Conservation (phyloP, 805 yeast genomes). For the Candida michaelii region DNA sequence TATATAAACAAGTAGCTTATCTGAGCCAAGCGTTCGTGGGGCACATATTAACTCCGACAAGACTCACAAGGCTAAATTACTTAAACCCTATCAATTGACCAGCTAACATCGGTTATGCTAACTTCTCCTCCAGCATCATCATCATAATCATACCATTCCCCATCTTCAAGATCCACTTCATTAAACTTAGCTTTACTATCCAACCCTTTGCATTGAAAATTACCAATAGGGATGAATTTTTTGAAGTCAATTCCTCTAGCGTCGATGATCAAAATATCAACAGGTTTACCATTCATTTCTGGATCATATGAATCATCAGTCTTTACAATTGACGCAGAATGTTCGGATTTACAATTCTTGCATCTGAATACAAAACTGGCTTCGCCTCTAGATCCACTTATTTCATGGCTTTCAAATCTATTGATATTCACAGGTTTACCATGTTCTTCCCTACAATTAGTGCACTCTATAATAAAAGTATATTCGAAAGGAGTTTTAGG, state of each 20-base stretch:
- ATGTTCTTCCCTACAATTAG: conserved; percentile 76
- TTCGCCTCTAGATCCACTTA: conserved; percentile 73
- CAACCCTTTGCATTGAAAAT: conserved; percentile 54
- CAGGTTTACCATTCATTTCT: conserved; percentile 45
- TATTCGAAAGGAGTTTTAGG: conserved; percentile 67
- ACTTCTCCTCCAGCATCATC: conserved; percentile 81
- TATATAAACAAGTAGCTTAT: too few relatives aligned
- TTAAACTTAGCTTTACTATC: conserved; percentile 52
- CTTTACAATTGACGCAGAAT: conserved; percentile 33
- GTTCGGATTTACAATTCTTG: conserved; percentile 54
- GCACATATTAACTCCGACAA: too few relatives aligned
- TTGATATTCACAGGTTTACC: conserved; percentile 69
- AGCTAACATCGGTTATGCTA: conserved; percentile 68
- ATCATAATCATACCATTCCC: conserved; percentile 95
- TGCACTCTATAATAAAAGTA: conserved; percentile 72
- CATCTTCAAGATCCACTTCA: conserved; percentile 71
- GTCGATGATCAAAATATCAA: conserved; percentile 65
- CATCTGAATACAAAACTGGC: conserved; percentile 83
- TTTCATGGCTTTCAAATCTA: conserved; percentile 61
- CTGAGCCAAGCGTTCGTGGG: too few relatives aligned
- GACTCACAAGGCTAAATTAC: too few relatives aligned
- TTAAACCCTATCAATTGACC: conserved; percentile 50
- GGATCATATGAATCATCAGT: conserved; percentile 30
- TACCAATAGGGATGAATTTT: conserved; percentile 68
- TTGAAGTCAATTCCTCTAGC: conserved; percentile 79